These are phyloP conservation scores for Achaetomium macrosporum DNA, from an alignment of 2,329 filamentous ascomycete species.

Conservation along the genomic window DNA sequence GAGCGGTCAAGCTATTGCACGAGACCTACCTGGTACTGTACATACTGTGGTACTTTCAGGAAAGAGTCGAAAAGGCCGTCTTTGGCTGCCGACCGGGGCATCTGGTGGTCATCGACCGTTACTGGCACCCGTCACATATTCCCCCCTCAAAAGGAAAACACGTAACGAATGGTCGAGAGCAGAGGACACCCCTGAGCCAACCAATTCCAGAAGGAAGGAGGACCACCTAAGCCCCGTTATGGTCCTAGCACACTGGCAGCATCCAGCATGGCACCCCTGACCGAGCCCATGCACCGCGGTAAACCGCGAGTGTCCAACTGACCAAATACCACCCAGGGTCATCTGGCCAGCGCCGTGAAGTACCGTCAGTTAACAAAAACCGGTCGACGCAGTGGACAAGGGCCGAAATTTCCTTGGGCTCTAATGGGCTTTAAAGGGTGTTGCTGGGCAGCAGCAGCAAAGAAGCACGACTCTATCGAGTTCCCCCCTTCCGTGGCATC, in stretches of 20 bases:
- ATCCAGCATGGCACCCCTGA: conserved; percentile 22
- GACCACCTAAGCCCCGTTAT: conserved; percentile 22
- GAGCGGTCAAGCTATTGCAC: background rate
- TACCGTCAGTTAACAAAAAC: too few relatives aligned
- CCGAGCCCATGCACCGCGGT: conserved; percentile 19
- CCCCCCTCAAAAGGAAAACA: conserved; percentile 4
- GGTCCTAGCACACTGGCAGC: conserved; percentile 22
- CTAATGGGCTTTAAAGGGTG: background rate
- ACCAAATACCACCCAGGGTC: too few relatives aligned
- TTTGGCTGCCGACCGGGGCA: background rate
- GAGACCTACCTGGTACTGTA: background rate
- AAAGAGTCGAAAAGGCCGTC: too few relatives aligned
- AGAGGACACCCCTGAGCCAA: conserved; percentile 18
- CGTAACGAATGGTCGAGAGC: conserved; percentile 3
- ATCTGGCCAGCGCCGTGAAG: too few relatives aligned
- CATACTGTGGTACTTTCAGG: too few relatives aligned
- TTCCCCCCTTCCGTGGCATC: background rate
- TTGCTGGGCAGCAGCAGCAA: background rate
- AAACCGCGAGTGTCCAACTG: conserved; percentile 4
- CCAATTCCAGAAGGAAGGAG: conserved; percentile 22
- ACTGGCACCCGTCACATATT: conserved; percentile 9
- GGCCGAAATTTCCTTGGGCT: too few relatives aligned
- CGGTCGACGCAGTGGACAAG: too few relatives aligned
- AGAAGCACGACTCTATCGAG: background rate
- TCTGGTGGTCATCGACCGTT: conserved; percentile 10